Evolutionary conservation across 2,329 filamentous ascomycete species (phyloP), one percentile per base, ranked within the genome.

Genomic region (Cladosporium sp.): DNA sequence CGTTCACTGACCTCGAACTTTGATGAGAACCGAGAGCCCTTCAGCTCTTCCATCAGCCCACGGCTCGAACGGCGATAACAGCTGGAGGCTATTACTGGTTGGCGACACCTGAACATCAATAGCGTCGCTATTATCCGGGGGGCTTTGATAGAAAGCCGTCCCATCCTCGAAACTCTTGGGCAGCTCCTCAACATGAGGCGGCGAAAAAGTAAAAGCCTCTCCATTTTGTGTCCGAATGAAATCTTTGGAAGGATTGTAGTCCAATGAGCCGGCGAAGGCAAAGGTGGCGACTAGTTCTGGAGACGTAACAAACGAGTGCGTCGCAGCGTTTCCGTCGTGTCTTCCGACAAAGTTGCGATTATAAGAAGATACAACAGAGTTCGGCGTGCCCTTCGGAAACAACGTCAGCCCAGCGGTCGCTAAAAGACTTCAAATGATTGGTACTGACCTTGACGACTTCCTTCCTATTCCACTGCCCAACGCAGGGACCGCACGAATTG

Each of bases 301-400:
- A 7, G 89, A 95, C 56, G 90, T 85, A 59, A 95, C 90, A 71
- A 95, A 95, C 50, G 88, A 88, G 77, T 95, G 90, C 43, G 90
- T 95, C 48, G 89, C 88, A 36, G 90, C 90, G 79, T 95, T 97
- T 59, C 88, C 90, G 62, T 95, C 91, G 72, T 97, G 97, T 69
- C 93, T 89, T 59, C 92, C 92, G 54, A 92, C 97, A 78, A 98
- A 97, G 83, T 98, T 97, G 74, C 93, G 90, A 86, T 98, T 98
- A 85, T 96, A 97, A 19, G 92, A 97, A 39, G 91, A 96, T 69
- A 98, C 78, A 69, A 98, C 97, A 5, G 90, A 93, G 84, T 98
- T 98, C 63, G 90, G 78, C 62, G 88, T 84, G 59, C 92, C 92
- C 83, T 96, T 96, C 80, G 91, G 86, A 51, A 96, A 88, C 62